These are phyloP conservation scores for Pyrus hybrid DNA, from an alignment of 331 rosid genomes.

Conservation along the genomic window DNA sequence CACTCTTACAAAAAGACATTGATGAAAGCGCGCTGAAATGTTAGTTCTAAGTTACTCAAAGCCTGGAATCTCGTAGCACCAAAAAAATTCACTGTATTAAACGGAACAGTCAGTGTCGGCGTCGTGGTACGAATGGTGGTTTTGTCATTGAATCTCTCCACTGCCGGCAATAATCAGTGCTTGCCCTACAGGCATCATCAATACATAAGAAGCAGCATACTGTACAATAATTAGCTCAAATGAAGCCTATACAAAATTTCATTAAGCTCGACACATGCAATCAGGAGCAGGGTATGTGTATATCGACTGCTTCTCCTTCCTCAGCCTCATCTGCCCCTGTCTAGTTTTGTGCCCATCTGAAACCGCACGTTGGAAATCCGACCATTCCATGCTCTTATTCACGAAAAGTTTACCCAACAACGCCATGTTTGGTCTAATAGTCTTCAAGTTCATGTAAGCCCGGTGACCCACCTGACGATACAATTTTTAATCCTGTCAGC, in stretches of 20 bases:
- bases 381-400: conserved; percentile 34
- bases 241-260: not conserved
- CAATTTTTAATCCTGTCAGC: not conserved
- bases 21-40: no score
- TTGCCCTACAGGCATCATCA: not conserved
- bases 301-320: conserved; percentile 39
- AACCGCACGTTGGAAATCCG: conserved; percentile 28
- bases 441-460: conserved; percentile 35
- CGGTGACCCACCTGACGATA: conserved; percentile 36
- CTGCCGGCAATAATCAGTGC: not conserved
- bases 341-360: conserved; percentile 30
- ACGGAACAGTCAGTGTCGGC: not conserved
- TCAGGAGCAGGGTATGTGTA: conserved; percentile 48
- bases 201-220: not conserved
- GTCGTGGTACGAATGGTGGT: not conserved
- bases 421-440: conserved; percentile 42
- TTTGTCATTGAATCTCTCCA: not conserved
- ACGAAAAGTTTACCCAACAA: conserved; percentile 30
- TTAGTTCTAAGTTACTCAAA: no score
- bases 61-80: no score
- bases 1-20: no score
- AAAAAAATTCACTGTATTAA: not conserved
- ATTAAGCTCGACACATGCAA: conserved; percentile 33
- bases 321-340: conserved; percentile 37
- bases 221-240: not conserved